Base-by-base conservation (phyloP, 1,139 yeast genomes). In the Ogataea hybrid region DNA sequence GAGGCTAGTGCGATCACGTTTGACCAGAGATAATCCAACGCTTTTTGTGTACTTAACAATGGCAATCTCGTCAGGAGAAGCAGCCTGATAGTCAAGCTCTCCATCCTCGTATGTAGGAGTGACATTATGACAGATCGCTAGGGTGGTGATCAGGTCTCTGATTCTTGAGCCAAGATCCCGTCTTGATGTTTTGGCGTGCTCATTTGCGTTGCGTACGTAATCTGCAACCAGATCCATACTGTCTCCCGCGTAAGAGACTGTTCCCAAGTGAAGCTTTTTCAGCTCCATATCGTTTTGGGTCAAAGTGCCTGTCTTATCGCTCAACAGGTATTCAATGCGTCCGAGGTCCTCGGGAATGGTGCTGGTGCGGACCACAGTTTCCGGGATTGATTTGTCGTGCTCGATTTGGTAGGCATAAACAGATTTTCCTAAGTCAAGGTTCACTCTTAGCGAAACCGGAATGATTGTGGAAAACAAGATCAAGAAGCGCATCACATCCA, bases 331-430 rank as follows among this genome's bases (percentile, higher is more conserved):
- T 62, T 94, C 98, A 41, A 94, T 85, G 54, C 99, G 74, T 12
- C 99, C 99, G 51, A 94, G 70, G 65, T 94, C 99, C 64, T 94
- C 99, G 1, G 98, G 98, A 35, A 94, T 94, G 0, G 98, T 94
- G 40, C 97, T 88, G 0, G 98, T 92, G 59, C 99, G 78, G 5
- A 94, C 99, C 47, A 94, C 79, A 0, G 98, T 90, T 10, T 81
- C 88, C 2, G 87, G 83, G 16, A 94, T 92, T 6, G 80, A 75
- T 18, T 62, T 54, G 62, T 94, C 99, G 46, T 84, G 89, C 60
- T 92, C 96, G 48, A 94, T 94, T 59, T 94, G 97, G 44, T 88
- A 81, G 1, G 97, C 97, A 61, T 92, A 94, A 2, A 94, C 97
- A 0, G 96, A 84, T 64, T 94, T 94, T 5, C 97, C 98, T 59